Base-by-base conservation (phyloP, 2,329 filamentous ascomycete genomes). In the Aureobasidium melanogenum region DNA sequence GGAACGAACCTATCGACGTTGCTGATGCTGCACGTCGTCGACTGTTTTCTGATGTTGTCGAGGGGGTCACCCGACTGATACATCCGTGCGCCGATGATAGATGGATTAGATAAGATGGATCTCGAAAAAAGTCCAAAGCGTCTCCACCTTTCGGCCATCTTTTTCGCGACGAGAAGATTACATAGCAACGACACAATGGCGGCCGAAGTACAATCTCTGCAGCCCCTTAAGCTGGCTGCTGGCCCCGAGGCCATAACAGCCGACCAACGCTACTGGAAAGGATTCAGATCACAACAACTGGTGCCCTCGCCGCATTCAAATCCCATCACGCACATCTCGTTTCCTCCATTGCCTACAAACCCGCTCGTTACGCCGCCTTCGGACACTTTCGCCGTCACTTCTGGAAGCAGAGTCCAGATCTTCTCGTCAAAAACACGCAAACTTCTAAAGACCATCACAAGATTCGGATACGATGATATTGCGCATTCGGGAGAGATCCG, bases 191-290 rank as follows among this genome's bases (percentile, higher is more conserved):
- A 48, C 22, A 69, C 68, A 64, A 96, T 96, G 91, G 91, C 92
- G 69, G 89, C 91, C 70, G 87, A 91, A 78, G 89, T 96, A 69
- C 84, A 85, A 74, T 88, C 89, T 64, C 79, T 96, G 67, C 86
- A 86, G 73, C 87, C 87, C 74, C 79, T 95, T 71, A 95, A 91
- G 81, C 83, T 95, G 71, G 86, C 93, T 62, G 83, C 88, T 65
- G 89, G 90, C 55, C 91, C 91, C 62, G 87, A 88, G 43, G 88
- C 90, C 59, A 77, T 93, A 51, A 96, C 93, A 6, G 87, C 92
- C 34, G 94, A 99, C 78, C 92, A 97, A 77, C 84, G 87, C 66
- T 97, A 97, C 81, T 99, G 95, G 95, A 88, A 88, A 72, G 88
- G 88, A 14, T 99, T 99, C 80, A 91, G 90, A 77, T 94, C 92